phyloP scores from a whole-genome alignment of 1,284 basidiomycete species.

The Erythrobasidium hasegawianum region DNA sequence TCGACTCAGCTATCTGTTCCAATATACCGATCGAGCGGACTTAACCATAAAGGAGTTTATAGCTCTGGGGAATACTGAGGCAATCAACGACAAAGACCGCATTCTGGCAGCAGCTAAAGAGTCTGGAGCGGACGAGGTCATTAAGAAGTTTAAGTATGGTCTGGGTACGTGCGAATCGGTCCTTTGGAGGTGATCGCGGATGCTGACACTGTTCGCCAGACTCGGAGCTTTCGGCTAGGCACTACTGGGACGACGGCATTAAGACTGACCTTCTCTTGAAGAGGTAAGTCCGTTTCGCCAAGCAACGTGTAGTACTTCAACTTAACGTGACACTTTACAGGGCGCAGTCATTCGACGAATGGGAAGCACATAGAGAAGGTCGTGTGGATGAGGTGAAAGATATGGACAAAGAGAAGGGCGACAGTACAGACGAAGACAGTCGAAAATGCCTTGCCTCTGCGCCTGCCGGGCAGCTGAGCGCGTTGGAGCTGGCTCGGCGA shows the following conservation, averaged over 20 bases:
- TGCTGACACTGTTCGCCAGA: background rate
- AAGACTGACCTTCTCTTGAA: background rate
- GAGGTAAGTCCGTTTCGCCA: too few species aligned
- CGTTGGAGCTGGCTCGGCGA: background rate
- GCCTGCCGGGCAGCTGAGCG: background rate
- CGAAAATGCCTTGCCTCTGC: background rate
- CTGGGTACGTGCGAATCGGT: background rate
- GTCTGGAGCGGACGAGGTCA: slow-evolving; percentile 13
- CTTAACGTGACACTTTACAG: background rate
- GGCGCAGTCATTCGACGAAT: slow-evolving; percentile 4
- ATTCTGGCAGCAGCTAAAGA: slow-evolving; percentile 8
- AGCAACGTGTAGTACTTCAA: too few species aligned
- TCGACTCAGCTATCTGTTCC: background rate
- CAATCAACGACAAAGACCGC: slow-evolving; percentile 1
- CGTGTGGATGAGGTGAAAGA: background rate
- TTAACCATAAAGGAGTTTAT: slow-evolving; percentile 14
- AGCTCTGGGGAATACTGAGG: slow-evolving; percentile 8
- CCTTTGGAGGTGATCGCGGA: too few species aligned
- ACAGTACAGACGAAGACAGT: background rate
- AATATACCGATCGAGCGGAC: background rate
- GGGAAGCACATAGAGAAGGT: background rate
- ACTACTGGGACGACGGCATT: background rate
- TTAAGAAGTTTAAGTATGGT: slow-evolving; percentile 17
- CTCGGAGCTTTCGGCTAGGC: background rate
- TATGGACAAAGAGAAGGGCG: background rate